Evolutionary conservation across 2,329 filamentous ascomycete species (phyloP), one percentile per base, ranked within the genome.

Genomic region (Colletotrichum chlorophyti): DNA sequence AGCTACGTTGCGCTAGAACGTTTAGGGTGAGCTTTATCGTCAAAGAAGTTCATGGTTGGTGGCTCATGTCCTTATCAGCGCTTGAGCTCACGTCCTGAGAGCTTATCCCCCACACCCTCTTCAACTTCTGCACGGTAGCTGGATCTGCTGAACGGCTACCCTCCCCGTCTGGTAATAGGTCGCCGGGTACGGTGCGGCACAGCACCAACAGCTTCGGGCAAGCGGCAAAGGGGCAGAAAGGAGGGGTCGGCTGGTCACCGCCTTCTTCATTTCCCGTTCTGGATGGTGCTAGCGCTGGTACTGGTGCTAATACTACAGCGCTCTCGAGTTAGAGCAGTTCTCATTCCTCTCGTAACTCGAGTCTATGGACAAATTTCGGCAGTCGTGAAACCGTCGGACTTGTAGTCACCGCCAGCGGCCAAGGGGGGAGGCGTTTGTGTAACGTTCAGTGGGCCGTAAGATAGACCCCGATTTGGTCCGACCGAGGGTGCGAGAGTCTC

Each of bases 41-140:
- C 37, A 21, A 42, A 60, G 57, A 37, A 50, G 38, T 32, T 14
- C 31, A 19, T 40, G 38, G 31, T 21, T 45, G 32, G 17, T 49
- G 43, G 57, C 45, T 60, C 51, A 38, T 24, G 31, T 35, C 29
- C 51, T 60, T 60, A 57, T 60, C 51, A 50, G 51, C 43, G 29
- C 23, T 34, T 45, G 43, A 59, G 55, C 55, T 59, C 42, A 32
- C 32, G 43, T 43, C 27, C 45, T 45, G 15, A 23, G 55, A 55
- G 51, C 55, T 55, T 59, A 59, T 59, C 57, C 51, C 52, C 57
- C 51, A 48, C 57, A 59, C 38, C 43, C 38, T 49, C 27, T 29
- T 19, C 3, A 6, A 32, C 14, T 26, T 17, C 17, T 17, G 15
- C 29, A 26, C 45, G 12, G 48, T 32, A 35, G 26, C 53, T 53